Evolutionary conservation across 305 asterid genomes (phyloP).

Genomic region (Fraxinus angustifolia): DNA sequence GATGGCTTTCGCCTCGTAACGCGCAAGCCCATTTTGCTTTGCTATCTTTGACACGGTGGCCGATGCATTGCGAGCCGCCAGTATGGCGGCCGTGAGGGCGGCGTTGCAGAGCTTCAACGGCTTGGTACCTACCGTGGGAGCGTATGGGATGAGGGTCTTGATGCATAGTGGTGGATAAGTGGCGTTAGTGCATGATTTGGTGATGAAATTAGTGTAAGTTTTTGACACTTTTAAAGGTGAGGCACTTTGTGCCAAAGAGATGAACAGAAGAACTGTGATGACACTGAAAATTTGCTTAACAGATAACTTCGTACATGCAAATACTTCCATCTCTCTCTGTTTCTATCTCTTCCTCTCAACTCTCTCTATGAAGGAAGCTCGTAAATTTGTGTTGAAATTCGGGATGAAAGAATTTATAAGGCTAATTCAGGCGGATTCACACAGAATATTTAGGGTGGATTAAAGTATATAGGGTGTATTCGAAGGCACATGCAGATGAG

Average conservation of each 20-base stretch:
- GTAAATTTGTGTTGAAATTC: neutral
- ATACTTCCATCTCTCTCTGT: constrained; percentile 7
- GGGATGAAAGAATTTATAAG: neutral
- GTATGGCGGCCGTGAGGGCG: constrained; percentile 48
- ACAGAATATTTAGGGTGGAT: neutral
- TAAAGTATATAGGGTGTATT: neutral
- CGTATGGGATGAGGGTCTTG: constrained; percentile 48
- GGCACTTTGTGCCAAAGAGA: constrained; percentile 9
- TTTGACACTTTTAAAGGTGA: neutral
- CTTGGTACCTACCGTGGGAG: constrained; percentile 38
- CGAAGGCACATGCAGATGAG: neutral
- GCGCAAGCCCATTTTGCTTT: constrained; percentile 25
- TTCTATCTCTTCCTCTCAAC: neutral
- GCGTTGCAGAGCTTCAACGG: constrained; percentile 43
- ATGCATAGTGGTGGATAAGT: constrained; percentile 48
- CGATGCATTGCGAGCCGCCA: constrained; percentile 39
- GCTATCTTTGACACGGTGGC: constrained; percentile 23
- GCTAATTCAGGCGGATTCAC: neutral
- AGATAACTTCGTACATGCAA: neutral
- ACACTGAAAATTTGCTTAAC: neutral
- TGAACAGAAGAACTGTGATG: constrained; percentile 20
- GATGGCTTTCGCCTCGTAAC: constrained; percentile 33
- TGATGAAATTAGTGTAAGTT: constrained; percentile 38
- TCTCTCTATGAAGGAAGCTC: neutral
- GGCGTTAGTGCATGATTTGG: constrained; percentile 40